Conservation (phyloP, 768 basidiomycete species). For the Mycena venus region DNA sequence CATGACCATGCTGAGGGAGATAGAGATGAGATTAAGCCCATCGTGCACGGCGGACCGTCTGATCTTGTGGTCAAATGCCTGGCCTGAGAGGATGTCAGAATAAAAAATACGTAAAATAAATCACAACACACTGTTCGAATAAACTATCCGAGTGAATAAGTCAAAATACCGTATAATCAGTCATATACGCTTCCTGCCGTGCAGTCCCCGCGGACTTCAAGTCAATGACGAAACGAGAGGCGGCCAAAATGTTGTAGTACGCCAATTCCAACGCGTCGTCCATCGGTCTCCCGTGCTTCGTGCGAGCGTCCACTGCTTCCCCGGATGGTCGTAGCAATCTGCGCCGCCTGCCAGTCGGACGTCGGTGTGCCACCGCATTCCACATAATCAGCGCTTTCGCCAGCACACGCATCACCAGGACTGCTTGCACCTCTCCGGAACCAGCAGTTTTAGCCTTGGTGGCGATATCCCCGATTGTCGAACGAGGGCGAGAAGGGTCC, state of each 20-base stretch:
- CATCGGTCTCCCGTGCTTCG: constrained; percentile 59
- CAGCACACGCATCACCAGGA: constrained; percentile 84
- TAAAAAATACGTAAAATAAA: neutral
- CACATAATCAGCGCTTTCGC: constrained; percentile 89
- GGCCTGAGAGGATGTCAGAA: constrained; percentile 58
- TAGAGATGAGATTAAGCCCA: constrained; percentile 88
- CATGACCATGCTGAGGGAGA: constrained; percentile 94
- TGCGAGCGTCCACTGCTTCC: constrained; percentile 68
- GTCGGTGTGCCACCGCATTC: constrained; percentile 80
- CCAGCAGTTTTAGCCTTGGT: constrained; percentile 64
- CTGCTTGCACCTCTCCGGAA: constrained; percentile 66
- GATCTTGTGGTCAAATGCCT: constrained; percentile 89
- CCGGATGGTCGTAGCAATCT: constrained; percentile 78
- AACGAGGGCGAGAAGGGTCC: constrained; percentile 64
- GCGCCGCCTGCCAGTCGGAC: constrained; percentile 76
- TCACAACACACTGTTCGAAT: constrained; percentile 69
- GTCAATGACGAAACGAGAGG: constrained; percentile 91
- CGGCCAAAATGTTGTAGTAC: constrained; percentile 92
- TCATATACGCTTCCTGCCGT: constrained; percentile 86
- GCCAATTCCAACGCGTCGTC: constrained; percentile 89
- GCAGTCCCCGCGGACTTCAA: constrained; percentile 97
- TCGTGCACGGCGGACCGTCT: constrained; percentile 89
- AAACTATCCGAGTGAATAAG: constrained; percentile 78
- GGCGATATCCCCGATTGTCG: constrained; percentile 65
- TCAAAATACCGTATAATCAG: constrained; percentile 89